Evolutionary conservation across 164 flowering plant genomes (phyloP), one percentile per base, ranked within the genome.

Genomic region (Piper longum): DNA sequence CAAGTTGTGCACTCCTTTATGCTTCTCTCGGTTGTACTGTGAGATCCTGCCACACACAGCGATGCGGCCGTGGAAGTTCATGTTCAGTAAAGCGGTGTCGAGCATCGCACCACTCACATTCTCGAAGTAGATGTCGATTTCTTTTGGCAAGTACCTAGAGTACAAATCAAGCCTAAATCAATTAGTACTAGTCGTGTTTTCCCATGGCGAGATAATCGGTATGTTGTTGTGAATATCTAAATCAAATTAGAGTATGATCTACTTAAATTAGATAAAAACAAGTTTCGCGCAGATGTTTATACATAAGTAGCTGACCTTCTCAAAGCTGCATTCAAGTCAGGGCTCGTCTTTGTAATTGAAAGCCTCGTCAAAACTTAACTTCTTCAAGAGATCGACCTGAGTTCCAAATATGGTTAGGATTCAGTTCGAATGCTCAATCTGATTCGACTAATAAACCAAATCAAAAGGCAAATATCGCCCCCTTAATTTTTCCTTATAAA

Each of bases 261-360:
- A n/a, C n/a, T n/a, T n/a, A n/a, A n/a, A n/a, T n/a, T n/a, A n/a
- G n/a, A n/a, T n/a, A n/a, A n/a, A n/a, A n/a, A n/a, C n/a, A n/a
- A 4, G 8, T 43, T 43, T 43, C 8, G 45, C 8, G 45, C 8
- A 43, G 8, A 4, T 4, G 5, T 4, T 43, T n/a, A n/a, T n/a
- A n/a, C n/a, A n/a, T n/a, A n/a, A n/a, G 52, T 56, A 41, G 13
- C 71, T 36, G 2, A 83, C 70, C 51, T 67, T 52, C 39, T 78
- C 76, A 54, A 78, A 41, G 78, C 68, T 7, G 74, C 74, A 45
- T 54, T 51, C 57, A 74, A 41, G 48, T 74, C 74, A 16, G n/a
- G 45, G 57, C 70, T 74, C 78, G 64, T 77, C 76, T 63, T 75
- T 75, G 56, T 77, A 77, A 43, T 77, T 77, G 69, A 77, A 77